Evolutionary conservation across 495 filamentous ascomycete species (phyloP), one percentile per base, ranked within the genome.

Genomic region (Penicillium pulvis): DNA sequence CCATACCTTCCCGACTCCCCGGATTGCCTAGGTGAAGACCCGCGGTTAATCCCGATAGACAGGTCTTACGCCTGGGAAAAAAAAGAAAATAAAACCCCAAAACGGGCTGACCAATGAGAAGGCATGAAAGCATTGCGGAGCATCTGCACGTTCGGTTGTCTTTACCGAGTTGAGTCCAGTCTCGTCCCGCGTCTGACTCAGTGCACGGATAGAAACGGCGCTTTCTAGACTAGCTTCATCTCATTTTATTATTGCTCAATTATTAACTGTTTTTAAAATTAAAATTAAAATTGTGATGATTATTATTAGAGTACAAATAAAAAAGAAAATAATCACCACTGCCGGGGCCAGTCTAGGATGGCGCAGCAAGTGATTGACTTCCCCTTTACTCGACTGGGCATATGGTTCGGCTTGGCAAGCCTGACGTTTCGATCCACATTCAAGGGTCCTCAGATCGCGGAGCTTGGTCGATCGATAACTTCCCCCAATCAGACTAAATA

Each of bases 121-220:
- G 51, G 3, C 11, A 39, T 3, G 8, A 39, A 8, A 36, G 33
- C 12, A 36, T 3, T 28, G 39, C 23, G 19, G 19, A 41, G 23
- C 14, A 46, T 36, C 16, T 63, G 51, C 60, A 51, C 20, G 48
- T 60, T 69, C 67, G 67, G 67, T 58, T 67, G 64, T 35, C 54
- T 49, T 67, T 58, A 61, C 67, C 64, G 56, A 64, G 57, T 62
- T 64, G 47, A 59, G 63, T 51, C 39, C 50, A 23, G 51, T 53
- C 51, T 50, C 45, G 46, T 51, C 36, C 43, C 60, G 42, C 61
- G 57, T 63, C 63, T 66, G 57, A 63, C 59, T 61, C 52, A 53
- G 9, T 26, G 7, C 14, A 20, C 62, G 64, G 64, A 61, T 67
- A 53, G 60, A 56, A 66, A 58, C 63, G 66, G 52, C 48, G 60